Evolutionary conservation across 2,329 filamentous ascomycete genomes (phyloP).

Genomic region (Hysterium pulicare): DNA sequence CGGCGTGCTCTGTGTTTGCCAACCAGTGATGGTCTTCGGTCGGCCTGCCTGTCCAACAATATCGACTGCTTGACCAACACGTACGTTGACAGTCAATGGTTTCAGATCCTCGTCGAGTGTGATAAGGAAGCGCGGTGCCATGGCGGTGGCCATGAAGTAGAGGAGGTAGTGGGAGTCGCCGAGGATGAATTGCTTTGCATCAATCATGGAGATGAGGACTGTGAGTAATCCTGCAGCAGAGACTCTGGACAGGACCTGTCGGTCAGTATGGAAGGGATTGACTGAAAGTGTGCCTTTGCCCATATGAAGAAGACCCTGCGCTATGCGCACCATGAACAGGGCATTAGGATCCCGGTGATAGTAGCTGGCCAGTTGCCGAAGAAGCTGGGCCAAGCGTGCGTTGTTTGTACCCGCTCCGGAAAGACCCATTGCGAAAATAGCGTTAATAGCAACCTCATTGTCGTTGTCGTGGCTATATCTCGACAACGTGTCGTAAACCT

Average conservation of each 20-base stretch:
- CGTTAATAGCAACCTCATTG: constrained; percentile 95
- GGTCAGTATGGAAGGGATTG: constrained; percentile 98
- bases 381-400: constrained; percentile 87
- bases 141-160: constrained; percentile 94
- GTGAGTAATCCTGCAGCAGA: constrained; percentile 84
- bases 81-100: constrained; percentile 91
- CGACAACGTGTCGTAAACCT: constrained; percentile 97
- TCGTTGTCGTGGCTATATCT: constrained; percentile 98
- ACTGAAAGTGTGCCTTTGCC: constrained; percentile 95
- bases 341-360: constrained; percentile 96
- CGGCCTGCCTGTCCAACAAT: constrained; percentile 95
- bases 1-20: constrained; percentile 99
- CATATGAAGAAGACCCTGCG: constrained; percentile 96
- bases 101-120: constrained; percentile 93
- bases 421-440: constrained; percentile 98
- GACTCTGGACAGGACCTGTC: constrained; percentile 89
- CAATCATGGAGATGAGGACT: constrained; percentile 89
- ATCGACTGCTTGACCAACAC: constrained; percentile 96
- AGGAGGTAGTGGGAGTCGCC: constrained; percentile 83
- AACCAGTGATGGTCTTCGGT: constrained; percentile 98
- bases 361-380: constrained; percentile 93
- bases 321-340: constrained; percentile 98
- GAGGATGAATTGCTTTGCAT: constrained; percentile 81
- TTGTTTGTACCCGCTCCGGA: constrained; percentile 97
- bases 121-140: constrained; percentile 94